These are phyloP conservation scores for Tripterygium wilfordii DNA, from an alignment of 177 flowering plant genomes.

Conservation along the genomic window DNA sequence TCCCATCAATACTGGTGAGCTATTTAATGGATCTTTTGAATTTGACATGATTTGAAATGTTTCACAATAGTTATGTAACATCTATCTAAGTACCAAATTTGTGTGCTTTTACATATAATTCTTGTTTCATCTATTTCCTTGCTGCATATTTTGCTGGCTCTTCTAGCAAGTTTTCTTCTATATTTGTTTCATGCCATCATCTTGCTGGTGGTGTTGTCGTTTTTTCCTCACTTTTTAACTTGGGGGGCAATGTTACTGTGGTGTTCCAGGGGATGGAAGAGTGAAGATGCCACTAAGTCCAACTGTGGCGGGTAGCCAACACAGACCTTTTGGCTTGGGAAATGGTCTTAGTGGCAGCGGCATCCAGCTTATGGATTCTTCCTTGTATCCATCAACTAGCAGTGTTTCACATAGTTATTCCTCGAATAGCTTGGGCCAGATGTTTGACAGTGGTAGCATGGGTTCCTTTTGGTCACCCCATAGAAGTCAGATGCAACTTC, in stretches of 20 bases:
- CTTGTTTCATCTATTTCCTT: too few species aligned
- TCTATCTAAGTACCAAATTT: too few species aligned
- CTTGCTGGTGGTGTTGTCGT: background rate
- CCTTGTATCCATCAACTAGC: constrained; percentile 53
- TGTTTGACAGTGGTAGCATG: constrained; percentile 62
- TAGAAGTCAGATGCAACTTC: constrained; percentile 86
- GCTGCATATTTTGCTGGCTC: background rate
- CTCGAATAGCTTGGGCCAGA: constrained; percentile 83
- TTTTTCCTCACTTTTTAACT: background rate
- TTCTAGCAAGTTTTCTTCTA: background rate
- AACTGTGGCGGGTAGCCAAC: constrained; percentile 3
- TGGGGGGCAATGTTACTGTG: background rate
- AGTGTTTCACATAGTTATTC: constrained; percentile 84
- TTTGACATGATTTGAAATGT: too few species aligned
- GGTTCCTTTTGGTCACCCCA: constrained; percentile 76
- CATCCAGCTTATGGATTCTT: constrained; percentile 72
- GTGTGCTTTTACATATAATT: too few species aligned
- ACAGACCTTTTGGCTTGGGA: background rate
- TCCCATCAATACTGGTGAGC: constrained; percentile 68
- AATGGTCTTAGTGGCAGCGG: constrained; percentile 7
- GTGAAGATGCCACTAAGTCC: constrained; percentile 9
- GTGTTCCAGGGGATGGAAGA: constrained; percentile 5
- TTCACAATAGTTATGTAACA: too few species aligned
- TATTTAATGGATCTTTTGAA: too few species aligned
- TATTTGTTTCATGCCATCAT: background rate